Base-by-base conservation (phyloP, 208 protist genomes). In the Wallacemonas sp. region DNA sequence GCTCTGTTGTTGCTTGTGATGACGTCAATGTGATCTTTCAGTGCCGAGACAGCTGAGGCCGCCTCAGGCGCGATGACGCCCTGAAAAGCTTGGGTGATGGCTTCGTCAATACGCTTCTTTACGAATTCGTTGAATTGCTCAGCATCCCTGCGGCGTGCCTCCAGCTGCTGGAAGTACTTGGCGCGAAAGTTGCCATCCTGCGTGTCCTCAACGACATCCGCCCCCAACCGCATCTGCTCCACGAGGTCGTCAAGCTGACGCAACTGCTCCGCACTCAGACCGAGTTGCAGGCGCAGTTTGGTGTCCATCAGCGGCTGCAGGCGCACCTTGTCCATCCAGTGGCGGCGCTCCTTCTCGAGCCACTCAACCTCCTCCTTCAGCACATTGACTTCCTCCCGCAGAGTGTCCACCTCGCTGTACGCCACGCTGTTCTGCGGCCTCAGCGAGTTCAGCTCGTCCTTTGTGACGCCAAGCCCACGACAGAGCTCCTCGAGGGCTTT, bases 291-390 rank as follows among this genome's bases (percentile, higher is more conserved):
- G 38, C 87, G 82, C 57, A 95, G 78, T 70, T 95, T 93, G 0
- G 89, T 92, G 71, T 93, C 82, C 74, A 94, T 81, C 1, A 97
- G 78, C 1, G 92, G 86, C 69, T 95, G 87, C 46, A 97, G 70
- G 17, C 92, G 87, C 26, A 97, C 92, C 52, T 93, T 93, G 64
- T 93, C 83, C 92, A 95, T 93, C 89, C 89, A 95, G 54, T 93
- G 80, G 2, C 80, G 85, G 1, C 92, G 76, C 55, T 97, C 92
- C 32, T 79, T 80, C 72, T 97, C 92, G 12, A 97, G 68, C 85
- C 87, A 94, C 63, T 92, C 89, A 8, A 97, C 71, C 63, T 97
- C 92, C 54, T 91, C 86, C 67, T 93, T 94, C 26, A 94, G 72
- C 0, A 85, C 64, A 46, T 71, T 76, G 29, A 93, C 38, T 63